Base-by-base conservation (phyloP, 805 yeast species). In the Candida maris region DNA sequence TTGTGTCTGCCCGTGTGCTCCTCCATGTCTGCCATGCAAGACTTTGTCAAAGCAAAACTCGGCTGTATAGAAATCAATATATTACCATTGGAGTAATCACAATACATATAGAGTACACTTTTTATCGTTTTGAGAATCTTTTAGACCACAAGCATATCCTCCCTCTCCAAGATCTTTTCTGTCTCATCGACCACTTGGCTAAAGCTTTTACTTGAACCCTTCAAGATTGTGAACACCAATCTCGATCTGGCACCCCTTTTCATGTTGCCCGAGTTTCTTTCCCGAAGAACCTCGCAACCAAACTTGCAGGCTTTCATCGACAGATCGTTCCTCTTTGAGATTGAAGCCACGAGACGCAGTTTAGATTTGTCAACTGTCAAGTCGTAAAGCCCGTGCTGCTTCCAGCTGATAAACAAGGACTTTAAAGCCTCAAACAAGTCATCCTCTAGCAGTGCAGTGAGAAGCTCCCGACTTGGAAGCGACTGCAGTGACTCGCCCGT, bases 361-460 rank as follows among this genome's bases (percentile, higher is more conserved):
- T 63, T 56, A 4, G 63, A 57, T 15, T 67, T 63, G 46, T 71
- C 71, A 30, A 73, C 59, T 25, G 59, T 63, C 40, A 83, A 67
- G 41, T 76, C 70, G 46, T 72, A 75, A 49, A 83, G 60, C 6
- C 93, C 91, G 49, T 81, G 81, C 41, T 73, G 76, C 10, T 76
- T 71, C 93, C 93, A 83, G 13, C 81, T 77, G 30, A 59, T 65
- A 45, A 83, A 62, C 37, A 83, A 68, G 29, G 83, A 75, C 53
- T 65, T 71, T 48, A 83, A 61, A 3, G 87, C 86, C 29, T 76
- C 75, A 42, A 74, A 71, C 70, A 82, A 70, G 53, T 82, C 86
- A 19, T 64, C 71, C 39, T 64, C 63, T 8, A 72, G 65, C 16
- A 63, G 40, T 15, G 52, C 46, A 2, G 67, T 59, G 16, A 38